Evolutionary conservation across 2,329 filamentous ascomycete genomes (phyloP), one percentile per base, ranked within the genome.

Genomic region (Macrophomina phaseolina): DNA sequence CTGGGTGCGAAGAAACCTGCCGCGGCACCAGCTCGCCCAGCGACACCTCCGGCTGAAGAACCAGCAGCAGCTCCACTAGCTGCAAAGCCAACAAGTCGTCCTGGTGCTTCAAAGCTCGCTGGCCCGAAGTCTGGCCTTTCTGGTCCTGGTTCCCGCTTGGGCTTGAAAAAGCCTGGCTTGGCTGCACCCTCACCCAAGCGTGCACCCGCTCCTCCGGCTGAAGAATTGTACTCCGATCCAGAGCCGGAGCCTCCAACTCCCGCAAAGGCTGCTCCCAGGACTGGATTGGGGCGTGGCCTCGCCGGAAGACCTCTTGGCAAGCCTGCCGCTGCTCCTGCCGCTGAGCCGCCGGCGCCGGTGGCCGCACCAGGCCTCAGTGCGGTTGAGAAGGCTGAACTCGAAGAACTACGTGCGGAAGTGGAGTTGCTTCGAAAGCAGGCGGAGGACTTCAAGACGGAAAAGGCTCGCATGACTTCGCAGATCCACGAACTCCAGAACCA

Each of bases 401-500:
- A 97, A 70, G 94, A 97, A 75, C 86, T 98, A 12, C 90, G 94
- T 45, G 83, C 89, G 12, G 90, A 96, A 68, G 94, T 94, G 72
- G 94, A 97, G 56, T 86, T 90, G 36, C 83, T 97, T 5, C 83
- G 87, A 28, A 88, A 89, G 65, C 87, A 92, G 70, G 87, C 89
- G 9, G 93, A 97, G 64, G 94, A 97, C 52, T 83, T 94, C 71
- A 88, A 92, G 65, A 87, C 92, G 55, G 94, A 97, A 75, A 90
- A 92, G 69, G 88, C 89, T 67, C 94, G 90, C 74, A 86, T 97
- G 58, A 86, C 89, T 68, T 95, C 93, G 0, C 93, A 97, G 77
- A 90, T 98, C 49, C 91, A 94, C 71, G 95, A 98, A 79, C 86
- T 99, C 36, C 96, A 97, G 80, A 96, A 97, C 73, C 93, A 97